Percentiles rank a stretch among this genome's conserved stretches.
These are phyloP conservation scores for Boletus eberwhitei DNA, from an alignment of 768 basidiomycete genomes.

Conservation along the genomic window DNA sequence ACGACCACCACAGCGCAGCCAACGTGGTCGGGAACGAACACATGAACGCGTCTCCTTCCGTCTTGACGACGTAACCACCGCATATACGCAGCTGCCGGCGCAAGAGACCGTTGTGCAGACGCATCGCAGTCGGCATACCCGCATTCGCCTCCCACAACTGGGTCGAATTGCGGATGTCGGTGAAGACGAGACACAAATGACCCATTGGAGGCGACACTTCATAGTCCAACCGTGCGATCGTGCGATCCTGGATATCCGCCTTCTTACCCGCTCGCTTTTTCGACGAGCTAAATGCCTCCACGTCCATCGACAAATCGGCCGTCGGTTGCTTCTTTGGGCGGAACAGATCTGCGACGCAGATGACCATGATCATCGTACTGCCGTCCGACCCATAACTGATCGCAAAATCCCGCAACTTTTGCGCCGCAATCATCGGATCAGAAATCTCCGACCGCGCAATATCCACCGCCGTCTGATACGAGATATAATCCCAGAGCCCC, in stretches of 20 bases:
- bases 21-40: constrained; percentile 91
- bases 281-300: constrained; percentile 29
- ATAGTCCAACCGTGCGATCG: constrained; percentile 59
- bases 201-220: constrained; percentile 86
- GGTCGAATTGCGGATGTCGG: constrained; percentile 96
- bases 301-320: constrained; percentile 35
- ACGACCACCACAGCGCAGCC: constrained; percentile 85
- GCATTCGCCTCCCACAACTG: constrained; percentile 94
- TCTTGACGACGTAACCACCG: constrained; percentile 98
- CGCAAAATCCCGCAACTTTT: constrained; percentile 94
- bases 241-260: constrained; percentile 51
- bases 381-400: constrained; percentile 95
- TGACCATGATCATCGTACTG: constrained; percentile 97
- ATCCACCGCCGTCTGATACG: constrained; percentile 94
- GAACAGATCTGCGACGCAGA: constrained; percentile 79
- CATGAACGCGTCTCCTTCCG: constrained; percentile 99
- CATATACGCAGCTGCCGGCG: constrained; percentile 83
- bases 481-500: constrained; percentile 91
- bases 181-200: constrained; percentile 91
- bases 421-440: constrained; percentile 88
- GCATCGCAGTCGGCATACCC: constrained; percentile 93
- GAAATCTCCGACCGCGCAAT: constrained; percentile 72
- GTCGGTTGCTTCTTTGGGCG: constrained; percentile 44
- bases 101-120: constrained; percentile 82
- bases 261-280: constrained; percentile 40